These are phyloP conservation scores for Acer yangbiense DNA, from an alignment of 345 rosid species.

Conservation along the genomic window DNA sequence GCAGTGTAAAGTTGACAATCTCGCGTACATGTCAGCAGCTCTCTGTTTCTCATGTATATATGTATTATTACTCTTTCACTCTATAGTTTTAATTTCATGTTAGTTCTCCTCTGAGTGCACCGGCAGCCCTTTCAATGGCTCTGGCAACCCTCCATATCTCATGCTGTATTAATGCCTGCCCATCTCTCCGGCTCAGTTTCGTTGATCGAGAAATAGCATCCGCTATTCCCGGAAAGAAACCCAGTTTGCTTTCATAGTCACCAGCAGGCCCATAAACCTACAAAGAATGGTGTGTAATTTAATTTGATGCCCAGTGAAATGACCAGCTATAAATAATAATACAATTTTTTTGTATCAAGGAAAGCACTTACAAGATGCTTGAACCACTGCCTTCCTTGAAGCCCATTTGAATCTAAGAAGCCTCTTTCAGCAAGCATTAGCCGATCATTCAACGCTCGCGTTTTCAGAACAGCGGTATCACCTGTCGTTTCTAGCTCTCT, in stretches of 20 bases:
- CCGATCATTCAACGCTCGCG: constrained; percentile 74
- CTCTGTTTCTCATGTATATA: no score
- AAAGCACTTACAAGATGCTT: constrained; percentile 80
- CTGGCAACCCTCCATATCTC: constrained; percentile 93
- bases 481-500: constrained; percentile 34
- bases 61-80: no score
- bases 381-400: constrained; percentile 81
- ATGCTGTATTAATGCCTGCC: constrained; percentile 51
- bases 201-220: constrained; percentile 53
- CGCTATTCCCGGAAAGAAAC: constrained; percentile 78
- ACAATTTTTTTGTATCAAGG: neutral
- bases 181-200: constrained; percentile 15
- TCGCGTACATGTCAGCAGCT: no score
- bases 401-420: constrained; percentile 77
- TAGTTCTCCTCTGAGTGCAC: constrained; percentile 66
- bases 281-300: constrained; percentile 1
- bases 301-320: no score
- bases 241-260: constrained; percentile 56
- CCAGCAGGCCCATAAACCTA: constrained; percentile 79
- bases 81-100: constrained; percentile 21
- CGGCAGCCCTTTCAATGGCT: constrained; percentile 79
- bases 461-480: constrained; percentile 33
- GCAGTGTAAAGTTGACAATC: no score
- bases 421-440: constrained; percentile 94
- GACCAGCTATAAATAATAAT: neutral